Percentiles rank a stretch among this genome's conserved stretches.
Conservation (phyloP, 176 grass and related monocot species). For the Triticum dicoccoides region DNA sequence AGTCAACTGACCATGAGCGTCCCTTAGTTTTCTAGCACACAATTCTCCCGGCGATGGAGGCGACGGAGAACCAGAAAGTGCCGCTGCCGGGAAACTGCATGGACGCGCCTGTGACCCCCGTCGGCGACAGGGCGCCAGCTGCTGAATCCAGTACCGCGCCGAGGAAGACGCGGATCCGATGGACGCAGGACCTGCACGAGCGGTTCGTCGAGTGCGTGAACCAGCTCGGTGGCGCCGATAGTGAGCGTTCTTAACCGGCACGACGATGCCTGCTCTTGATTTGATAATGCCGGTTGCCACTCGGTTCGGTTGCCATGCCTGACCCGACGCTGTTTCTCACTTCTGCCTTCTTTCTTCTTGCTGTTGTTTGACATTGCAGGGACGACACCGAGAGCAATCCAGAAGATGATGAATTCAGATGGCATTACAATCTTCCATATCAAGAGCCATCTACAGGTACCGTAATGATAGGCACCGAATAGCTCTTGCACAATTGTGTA, state of each 20-base stretch:
- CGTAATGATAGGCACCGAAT: neutral
- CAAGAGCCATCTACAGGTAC: conserved; percentile 93
- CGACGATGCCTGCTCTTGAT: too few relatives aligned
- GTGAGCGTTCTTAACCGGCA: conserved; percentile 17
- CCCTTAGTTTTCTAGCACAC: too few relatives aligned
- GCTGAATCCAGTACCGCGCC: neutral
- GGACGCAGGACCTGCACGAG: conserved; percentile 86
- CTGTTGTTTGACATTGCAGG: conserved; percentile 32
- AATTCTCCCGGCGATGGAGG: conserved; percentile 4
- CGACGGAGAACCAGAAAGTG: conserved; percentile 24
- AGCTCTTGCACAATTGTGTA: too few relatives aligned
- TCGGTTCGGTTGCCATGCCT: neutral
- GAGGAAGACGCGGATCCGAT: conserved; percentile 77
- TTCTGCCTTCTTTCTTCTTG: conserved; percentile 1
- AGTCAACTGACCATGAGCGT: too few relatives aligned
- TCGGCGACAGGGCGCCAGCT: neutral
- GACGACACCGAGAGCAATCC: conserved; percentile 74
- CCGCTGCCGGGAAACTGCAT: conserved; percentile 5
- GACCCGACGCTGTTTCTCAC: neutral
- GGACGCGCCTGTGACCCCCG: neutral
- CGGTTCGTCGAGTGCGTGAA: conserved; percentile 75
- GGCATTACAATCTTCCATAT: conserved; percentile 83
- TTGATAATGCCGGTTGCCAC: too few relatives aligned
- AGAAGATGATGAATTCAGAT: conserved; percentile 81
- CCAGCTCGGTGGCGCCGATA: conserved; percentile 74